Base-by-base conservation (phyloP, 805 yeast genomes). In the Metschnikowia baotianmanensis region DNA sequence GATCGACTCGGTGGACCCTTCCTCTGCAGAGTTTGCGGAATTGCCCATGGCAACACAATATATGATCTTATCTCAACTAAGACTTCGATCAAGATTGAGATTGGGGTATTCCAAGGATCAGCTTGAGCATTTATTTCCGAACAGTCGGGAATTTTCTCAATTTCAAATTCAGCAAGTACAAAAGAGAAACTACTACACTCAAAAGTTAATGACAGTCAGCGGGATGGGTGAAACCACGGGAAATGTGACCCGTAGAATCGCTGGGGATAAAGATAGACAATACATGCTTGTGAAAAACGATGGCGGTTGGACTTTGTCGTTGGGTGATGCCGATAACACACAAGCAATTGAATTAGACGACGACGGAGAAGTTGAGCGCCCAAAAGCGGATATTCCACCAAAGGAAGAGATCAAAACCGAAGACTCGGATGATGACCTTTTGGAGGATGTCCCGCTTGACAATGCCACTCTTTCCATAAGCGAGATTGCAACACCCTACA, bases 91-190 rank as follows among this genome's bases (percentile, higher is more conserved):
- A 0, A 68, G 99, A 43, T 73, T 93, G 58, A 80, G 99, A 65
- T 83, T 93, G 96, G 99, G 99, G 1, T 90, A 86, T 56, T 72
- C 91, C 0, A 86, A 89, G 42, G 89, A 86, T n/a, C 97, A 93
- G 55, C 68, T 93, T 25, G 86, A 86, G 49, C 67, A 76, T 4
- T 65, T 88, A 40, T 93, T 91, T 53, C 95, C 96, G 0, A 73
- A 86, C 53, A 79, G 90, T 38, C 74, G 86, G 78, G 96, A 89
- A 45, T 93, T 93, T 55, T 89, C 97, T 13, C 82, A 77, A 52
- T 93, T 93, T 60, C 99, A 93, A 60, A 86, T 93, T 46, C 81
- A 86, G 52, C 86, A 91, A 77, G 98, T 93, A 1, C 85, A 87
- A 51, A 88, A 88, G 58, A 73, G 99, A 46, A 93, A 93, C 59